Evolutionary conservation across 176 grass and related monocot genomes (phyloP).

Genomic region (Oryza brachyantha): DNA sequence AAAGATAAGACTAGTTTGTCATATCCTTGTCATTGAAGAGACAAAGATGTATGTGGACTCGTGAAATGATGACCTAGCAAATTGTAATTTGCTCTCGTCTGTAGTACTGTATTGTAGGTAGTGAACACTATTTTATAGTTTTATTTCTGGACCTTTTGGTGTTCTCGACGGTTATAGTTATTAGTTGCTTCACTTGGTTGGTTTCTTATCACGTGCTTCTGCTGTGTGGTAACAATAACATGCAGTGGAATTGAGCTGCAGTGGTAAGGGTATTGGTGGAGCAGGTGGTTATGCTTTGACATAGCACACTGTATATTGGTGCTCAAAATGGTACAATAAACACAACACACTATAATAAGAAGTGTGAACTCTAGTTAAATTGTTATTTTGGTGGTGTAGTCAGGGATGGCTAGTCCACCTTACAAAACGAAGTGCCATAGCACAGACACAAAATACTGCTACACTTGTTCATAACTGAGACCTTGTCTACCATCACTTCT

Average conservation of each 20-base stretch:
- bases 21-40: not conserved
- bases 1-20: not conserved
- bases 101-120: not conserved
- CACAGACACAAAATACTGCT: not conserved
- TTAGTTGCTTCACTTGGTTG: not conserved
- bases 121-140: not conserved
- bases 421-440: not conserved
- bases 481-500: not conserved
- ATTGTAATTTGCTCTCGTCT: not conserved
- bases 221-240: not conserved
- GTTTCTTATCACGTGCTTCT: constrained; percentile 10
- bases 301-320: not conserved
- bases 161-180: constrained; percentile 4
- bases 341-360: not conserved
- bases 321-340: not conserved
- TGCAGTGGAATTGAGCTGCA: not conserved
- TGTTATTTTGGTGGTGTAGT: not conserved
- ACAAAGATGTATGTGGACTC: not conserved
- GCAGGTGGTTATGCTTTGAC: not conserved
- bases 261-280: constrained; percentile 4
- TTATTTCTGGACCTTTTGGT: not conserved
- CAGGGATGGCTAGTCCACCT: not conserved
- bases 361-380: constrained; percentile 10
- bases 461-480: not conserved
- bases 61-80: not conserved